These are phyloP conservation scores for Cinnamomum chago DNA, from an alignment of 164 flowering plant genomes.

Conservation along the genomic window DNA sequence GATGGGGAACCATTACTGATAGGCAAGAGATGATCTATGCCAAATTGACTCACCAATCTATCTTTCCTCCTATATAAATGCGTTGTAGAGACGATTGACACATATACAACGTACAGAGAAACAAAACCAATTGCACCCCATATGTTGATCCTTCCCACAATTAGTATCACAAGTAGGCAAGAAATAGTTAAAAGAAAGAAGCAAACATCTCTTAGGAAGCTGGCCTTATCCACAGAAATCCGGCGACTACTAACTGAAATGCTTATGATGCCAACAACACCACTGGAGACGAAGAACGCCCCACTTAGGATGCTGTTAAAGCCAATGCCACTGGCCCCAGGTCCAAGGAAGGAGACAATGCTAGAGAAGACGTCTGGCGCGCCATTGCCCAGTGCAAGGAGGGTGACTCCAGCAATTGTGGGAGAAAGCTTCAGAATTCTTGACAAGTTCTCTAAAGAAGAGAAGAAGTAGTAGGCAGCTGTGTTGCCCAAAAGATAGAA, in stretches of 20 bases:
- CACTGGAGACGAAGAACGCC: conserved; percentile 56
- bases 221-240: conserved; percentile 31
- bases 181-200: conserved; percentile 44
- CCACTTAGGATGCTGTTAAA: conserved; percentile 72
- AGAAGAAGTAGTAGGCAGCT: conserved; percentile 69
- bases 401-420: conserved; percentile 73
- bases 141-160: conserved; percentile 43
- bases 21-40: conserved; percentile 12
- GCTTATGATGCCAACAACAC: conserved; percentile 62
- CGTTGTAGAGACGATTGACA: conserved; percentile 36
- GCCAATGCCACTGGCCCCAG: conserved; percentile 43
- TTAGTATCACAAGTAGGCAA: conserved; percentile 32
- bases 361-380: conserved; percentile 80
- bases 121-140: conserved; percentile 52
- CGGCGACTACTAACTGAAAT: conserved; percentile 19
- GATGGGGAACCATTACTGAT: neutral
- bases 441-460: conserved; percentile 59
- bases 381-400: conserved; percentile 80
- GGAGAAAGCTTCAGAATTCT: conserved; percentile 53
- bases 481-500: conserved; percentile 75
- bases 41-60: conserved; percentile 4
- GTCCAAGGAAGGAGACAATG: conserved; percentile 54
- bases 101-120: conserved; percentile 57
- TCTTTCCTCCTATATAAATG: conserved; percentile 21
- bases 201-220: conserved; percentile 56